Conservation (phyloP, 2,329 filamentous ascomycete species). For the Phaeosphaeriaceae sp. region DNA sequence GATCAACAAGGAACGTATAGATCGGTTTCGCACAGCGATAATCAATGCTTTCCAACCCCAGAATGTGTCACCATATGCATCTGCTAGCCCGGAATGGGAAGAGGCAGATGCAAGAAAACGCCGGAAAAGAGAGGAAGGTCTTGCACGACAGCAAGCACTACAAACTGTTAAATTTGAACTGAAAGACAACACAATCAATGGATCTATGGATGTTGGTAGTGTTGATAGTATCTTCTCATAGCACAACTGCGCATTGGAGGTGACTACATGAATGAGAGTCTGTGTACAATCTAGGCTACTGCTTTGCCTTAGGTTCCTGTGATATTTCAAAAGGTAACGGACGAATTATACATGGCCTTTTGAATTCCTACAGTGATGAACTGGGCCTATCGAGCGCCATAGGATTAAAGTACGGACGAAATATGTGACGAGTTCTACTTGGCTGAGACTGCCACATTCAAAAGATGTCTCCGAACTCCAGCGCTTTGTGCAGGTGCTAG, state of each 20-base stretch:
- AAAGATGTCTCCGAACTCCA: neutral
- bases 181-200: neutral
- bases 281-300: too few relatives aligned
- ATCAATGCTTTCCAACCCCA: slow-evolving; percentile 28
- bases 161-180: slow-evolving; percentile 5
- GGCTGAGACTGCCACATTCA: neutral
- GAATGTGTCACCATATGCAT: neutral
- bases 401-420: too few relatives aligned
- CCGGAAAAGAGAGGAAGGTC: slow-evolving; percentile 51
- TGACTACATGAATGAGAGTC: too few relatives aligned
- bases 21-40: slow-evolving; percentile 66
- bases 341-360: too few relatives aligned
- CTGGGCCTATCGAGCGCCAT: too few relatives aligned
- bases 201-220: neutral
- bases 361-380: too few relatives aligned
- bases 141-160: slow-evolving; percentile 57
- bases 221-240: slow-evolving; percentile 6
- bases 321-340: too few relatives aligned
- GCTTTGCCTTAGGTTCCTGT: too few relatives aligned
- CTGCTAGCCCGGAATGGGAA: slow-evolving; percentile 47
- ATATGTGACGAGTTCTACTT: too few relatives aligned
- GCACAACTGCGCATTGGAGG: too few relatives aligned
- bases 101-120: slow-evolving; percentile 46
- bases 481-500: neutral
- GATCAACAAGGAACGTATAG: slow-evolving; percentile 72